These are phyloP conservation scores for Adiantum capillusveneris DNA, from an alignment of 75 land plant genomes.

Conservation along the genomic window DNA sequence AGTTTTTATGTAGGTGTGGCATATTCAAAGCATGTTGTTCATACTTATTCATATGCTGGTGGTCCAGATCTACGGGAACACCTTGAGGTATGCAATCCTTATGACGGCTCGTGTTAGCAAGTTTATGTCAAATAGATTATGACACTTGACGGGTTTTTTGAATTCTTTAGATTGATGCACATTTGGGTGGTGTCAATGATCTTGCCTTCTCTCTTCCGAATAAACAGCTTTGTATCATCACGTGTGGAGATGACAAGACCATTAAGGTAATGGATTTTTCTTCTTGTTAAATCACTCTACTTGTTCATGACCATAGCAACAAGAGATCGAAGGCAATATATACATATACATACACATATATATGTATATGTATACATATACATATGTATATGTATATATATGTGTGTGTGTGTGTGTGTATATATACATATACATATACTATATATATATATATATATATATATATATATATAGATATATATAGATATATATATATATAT, in stretches of 20 bases:
- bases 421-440: too few relatives aligned
- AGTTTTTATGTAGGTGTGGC: conserved; percentile 57
- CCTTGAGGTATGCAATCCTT: conserved; percentile 34
- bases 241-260: conserved; percentile 78
- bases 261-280: conserved; percentile 38
- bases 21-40: conserved; percentile 78
- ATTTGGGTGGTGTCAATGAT: conserved; percentile 69
- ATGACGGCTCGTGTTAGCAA: too few relatives aligned
- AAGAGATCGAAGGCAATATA: background rate
- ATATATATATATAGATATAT: too few relatives aligned
- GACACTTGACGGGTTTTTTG: background rate
- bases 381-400: background rate
- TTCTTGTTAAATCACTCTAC: background rate
- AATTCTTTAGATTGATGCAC: conserved; percentile 60
- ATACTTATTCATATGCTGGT: conserved; percentile 54
- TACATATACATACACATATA: background rate
- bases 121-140: too few relatives aligned
- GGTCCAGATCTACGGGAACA: conserved; percentile 50
- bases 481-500: too few relatives aligned
- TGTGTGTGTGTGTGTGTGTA: background rate
- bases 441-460: too few relatives aligned
- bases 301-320: background rate
- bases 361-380: background rate
- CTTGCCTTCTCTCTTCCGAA: conserved; percentile 62
- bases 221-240: conserved; percentile 53